Base-by-base conservation (phyloP, 305 asterid species). In the Ajuga reptans region DNA sequence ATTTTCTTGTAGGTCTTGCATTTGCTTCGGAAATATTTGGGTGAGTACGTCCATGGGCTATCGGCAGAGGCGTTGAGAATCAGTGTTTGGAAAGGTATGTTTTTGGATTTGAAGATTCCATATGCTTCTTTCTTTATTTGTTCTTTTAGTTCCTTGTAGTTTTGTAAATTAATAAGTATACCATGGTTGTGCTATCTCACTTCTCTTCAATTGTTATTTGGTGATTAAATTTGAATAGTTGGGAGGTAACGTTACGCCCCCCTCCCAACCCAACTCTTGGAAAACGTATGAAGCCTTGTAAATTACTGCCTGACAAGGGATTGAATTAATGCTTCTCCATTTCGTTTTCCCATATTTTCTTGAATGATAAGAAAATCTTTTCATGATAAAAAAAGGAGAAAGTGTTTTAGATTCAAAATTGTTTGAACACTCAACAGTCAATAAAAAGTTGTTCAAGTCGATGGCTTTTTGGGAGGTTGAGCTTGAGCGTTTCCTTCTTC, bases 31-130 rank as follows among this genome's bases (percentile, higher is more conserved):
- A 89, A 83, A 69, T 93, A 93, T 79, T 81, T 93, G 92, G 99
- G 99, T 36, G 97, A 93, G 83, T 93, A 93, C 76, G 99, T 93
- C 80, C 97, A 93, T 77, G 99, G 99, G 72, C 82, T 91, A 75
- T 93, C 99, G 8, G 82, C 97, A n/a, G 97, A 90, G 84, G 95
- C 97, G 75, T 78, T 93, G 85, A 84, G 96, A 71, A 93, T 93
- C 70, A 93, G 99, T 51, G 99, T 93, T 50, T 93, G 97, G 99
- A 80, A 93, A 89, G 99, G 99, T 90, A 62, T 16, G 75, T 45
- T 53, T 47, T 41, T 52, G 21, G 53, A 37, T n/a, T 21, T 21
- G 27, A 2, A 21, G 27, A 21, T 21, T 21, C 1, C 27, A 21
- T 17, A 63, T 41, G 63, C 14, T 61, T 51, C 63, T 18, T 24